Conservation (phyloP, 2,329 filamentous ascomycete species). For the Furcasterigmium furcatum region DNA sequence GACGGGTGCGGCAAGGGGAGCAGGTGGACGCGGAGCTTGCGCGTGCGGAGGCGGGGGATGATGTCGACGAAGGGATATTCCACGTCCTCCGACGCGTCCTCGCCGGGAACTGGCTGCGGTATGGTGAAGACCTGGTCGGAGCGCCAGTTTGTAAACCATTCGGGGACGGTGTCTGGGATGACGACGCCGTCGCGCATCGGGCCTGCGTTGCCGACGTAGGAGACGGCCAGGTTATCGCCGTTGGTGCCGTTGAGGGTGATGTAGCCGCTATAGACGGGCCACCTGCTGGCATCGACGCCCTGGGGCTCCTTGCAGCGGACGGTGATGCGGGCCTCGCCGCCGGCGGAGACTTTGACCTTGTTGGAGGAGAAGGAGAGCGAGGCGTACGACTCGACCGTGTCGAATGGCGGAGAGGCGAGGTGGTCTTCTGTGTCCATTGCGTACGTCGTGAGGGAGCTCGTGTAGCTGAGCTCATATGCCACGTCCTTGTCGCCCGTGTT, state of each 20-base stretch:
- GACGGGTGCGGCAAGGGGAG: no score
- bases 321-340: conserved; percentile 39
- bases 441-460: conserved; percentile 23
- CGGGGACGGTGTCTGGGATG: conserved; percentile 26
- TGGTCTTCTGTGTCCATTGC: neutral
- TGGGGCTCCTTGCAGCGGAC: conserved; percentile 40
- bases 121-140: conserved; percentile 1
- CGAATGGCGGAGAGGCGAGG: conserved; percentile 37
- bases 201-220: conserved; percentile 36
- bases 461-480: conserved; percentile 44
- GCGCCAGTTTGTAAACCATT: no score
- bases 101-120: neutral
- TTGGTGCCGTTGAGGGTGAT: conserved; percentile 36
- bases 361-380: conserved; percentile 36
- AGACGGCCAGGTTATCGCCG: conserved; percentile 30
- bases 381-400: conserved; percentile 36
- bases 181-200: conserved; percentile 30
- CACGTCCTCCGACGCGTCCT: neutral
- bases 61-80: neutral
- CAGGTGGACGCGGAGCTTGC: neutral
- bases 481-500: conserved; percentile 47
- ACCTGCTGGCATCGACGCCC: conserved; percentile 26
- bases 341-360: conserved; percentile 36
- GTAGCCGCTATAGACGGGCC: conserved; percentile 40
- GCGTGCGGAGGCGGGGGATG: neutral